These are phyloP conservation scores for Aspergillus calidoustus DNA, from an alignment of 2,329 filamentous ascomycete species.

Conservation along the genomic window DNA sequence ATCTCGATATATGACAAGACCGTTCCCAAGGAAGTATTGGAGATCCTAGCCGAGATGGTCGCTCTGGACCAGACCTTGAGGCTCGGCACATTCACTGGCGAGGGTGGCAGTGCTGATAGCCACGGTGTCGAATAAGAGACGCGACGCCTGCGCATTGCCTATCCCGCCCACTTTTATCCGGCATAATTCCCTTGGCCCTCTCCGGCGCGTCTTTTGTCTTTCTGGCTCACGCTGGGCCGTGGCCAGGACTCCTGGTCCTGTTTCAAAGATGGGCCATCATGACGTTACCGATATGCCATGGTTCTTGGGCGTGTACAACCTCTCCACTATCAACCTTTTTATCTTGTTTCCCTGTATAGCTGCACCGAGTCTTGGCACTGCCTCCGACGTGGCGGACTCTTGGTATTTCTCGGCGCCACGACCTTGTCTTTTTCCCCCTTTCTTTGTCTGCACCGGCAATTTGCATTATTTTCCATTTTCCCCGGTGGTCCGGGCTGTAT, in stretches of 20 bases:
- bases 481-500: conserved; percentile 19
- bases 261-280: conserved; percentile 20
- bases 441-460: conserved; percentile 14
- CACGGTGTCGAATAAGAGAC: conserved; percentile 43
- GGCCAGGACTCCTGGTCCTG: conserved; percentile 20
- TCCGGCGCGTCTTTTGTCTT: conserved; percentile 21
- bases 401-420: conserved; percentile 42
- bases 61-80: conserved; percentile 80
- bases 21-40: conserved; percentile 93
- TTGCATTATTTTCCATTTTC: conserved; percentile 17
- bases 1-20: conserved; percentile 99
- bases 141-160: conserved; percentile 23
- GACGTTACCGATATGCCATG: conserved; percentile 11
- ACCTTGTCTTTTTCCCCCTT: conserved; percentile 14
- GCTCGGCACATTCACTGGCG: conserved; percentile 55
- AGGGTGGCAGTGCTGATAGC: conserved; percentile 37
- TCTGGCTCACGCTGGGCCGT: conserved; percentile 31
- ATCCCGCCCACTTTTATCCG: conserved; percentile 20
- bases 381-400: conserved; percentile 31
- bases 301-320: conserved; percentile 18
- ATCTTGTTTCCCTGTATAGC: conserved; percentile 35
- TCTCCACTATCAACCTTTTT: conserved; percentile 30
- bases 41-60: conserved; percentile 98
- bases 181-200: conserved; percentile 23
- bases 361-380: conserved; percentile 39